Evolutionary conservation across 257 asterid genomes (phyloP).

Genomic region (Capsicum pubescens): DNA sequence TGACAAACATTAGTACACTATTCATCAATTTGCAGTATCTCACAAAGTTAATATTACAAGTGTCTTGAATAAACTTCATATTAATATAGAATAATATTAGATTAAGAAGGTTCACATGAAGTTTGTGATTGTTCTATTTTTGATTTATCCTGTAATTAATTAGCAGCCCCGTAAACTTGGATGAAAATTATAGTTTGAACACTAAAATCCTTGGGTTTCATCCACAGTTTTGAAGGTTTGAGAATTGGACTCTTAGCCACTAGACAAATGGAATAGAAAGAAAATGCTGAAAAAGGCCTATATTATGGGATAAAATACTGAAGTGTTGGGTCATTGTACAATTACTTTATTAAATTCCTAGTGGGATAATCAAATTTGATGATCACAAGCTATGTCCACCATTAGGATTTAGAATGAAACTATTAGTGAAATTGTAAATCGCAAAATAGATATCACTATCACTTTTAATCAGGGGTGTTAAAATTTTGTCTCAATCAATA

Average conservation of each 20-base stretch:
- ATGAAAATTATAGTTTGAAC: conserved; percentile 25
- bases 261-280: neutral
- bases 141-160: neutral
- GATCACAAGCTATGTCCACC: too few relatives aligned
- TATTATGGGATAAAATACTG: neutral
- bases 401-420: too few relatives aligned
- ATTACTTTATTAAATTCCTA: too few relatives aligned
- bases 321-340: too few relatives aligned
- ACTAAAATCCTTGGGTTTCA: conserved; percentile 38
- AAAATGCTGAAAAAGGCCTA: neutral
- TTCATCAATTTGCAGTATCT: neutral
- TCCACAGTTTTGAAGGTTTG: conserved; percentile 49
- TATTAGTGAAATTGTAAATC: too few relatives aligned
- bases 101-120: neutral
- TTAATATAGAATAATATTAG: neutral
- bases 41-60: neutral
- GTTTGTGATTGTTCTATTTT: neutral
- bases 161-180: neutral
- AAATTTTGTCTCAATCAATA: too few relatives aligned
- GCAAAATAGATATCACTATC: too few relatives aligned
- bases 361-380: neutral
- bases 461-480: too few relatives aligned
- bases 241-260: conserved; percentile 22
- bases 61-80: neutral
- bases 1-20: neutral